These are phyloP conservation scores for Malus sieversii DNA, from an alignment of 306 rosid genomes.

Conservation along the genomic window DNA sequence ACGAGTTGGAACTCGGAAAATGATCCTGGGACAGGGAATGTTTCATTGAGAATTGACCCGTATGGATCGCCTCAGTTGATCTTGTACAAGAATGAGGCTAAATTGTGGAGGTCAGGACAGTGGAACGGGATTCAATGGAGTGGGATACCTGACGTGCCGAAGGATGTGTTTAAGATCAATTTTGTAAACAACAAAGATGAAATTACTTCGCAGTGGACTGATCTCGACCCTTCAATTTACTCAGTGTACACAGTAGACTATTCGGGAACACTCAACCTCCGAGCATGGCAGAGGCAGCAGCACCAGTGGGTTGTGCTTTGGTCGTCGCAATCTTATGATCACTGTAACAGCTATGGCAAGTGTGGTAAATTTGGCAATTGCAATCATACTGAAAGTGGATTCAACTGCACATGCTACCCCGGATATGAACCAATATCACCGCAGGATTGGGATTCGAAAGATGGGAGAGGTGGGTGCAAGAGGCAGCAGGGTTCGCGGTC, in stretches of 20 bases:
- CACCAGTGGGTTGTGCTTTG: constrained; percentile 32
- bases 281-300: constrained; percentile 25
- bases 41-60: constrained; percentile 5
- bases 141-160: constrained; percentile 10
- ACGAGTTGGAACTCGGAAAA: constrained; percentile 27
- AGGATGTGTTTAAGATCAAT: constrained; percentile 3
- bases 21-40: constrained; percentile 44
- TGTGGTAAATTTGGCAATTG: constrained; percentile 48
- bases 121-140: constrained; percentile 32
- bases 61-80: constrained; percentile 34
- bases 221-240: constrained; percentile 7
- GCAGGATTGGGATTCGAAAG: constrained; percentile 40
- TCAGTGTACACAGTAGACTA: constrained; percentile 11
- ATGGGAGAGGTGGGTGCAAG: constrained; percentile 44
- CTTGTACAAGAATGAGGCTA: constrained; percentile 11
- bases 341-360: neutral
- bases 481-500: constrained; percentile 22
- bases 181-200: constrained; percentile 12
- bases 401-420: constrained; percentile 44
- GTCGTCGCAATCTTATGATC: constrained; percentile 25
- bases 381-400: constrained; percentile 21
- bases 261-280: constrained; percentile 16
- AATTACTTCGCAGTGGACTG: neutral
- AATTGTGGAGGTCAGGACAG: constrained; percentile 28
- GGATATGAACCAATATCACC: constrained; percentile 48